Percentiles rank a stretch among this genome's conserved stretches.
Evolutionary conservation across 257 asterid species (phyloP).

Genomic region (Nemophila menziesii): DNA sequence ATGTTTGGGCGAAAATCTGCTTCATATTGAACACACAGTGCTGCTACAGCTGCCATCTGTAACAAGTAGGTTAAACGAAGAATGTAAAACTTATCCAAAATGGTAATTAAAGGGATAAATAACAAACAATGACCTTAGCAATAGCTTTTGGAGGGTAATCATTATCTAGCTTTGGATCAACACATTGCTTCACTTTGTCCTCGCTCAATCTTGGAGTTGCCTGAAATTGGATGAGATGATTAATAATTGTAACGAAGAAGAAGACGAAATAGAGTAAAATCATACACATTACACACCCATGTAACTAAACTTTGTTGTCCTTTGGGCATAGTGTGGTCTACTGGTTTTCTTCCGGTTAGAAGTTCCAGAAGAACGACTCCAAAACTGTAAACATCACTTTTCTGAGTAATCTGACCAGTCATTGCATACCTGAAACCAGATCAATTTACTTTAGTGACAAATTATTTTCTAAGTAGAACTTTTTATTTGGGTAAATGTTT

Average conservation of each 20-base stretch:
- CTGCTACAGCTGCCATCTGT: slow-evolving; percentile 98
- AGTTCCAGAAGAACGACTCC: slow-evolving; percentile 78
- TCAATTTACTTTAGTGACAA: background rate
- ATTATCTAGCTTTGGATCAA: slow-evolving; percentile 66
- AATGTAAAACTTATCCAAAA: background rate
- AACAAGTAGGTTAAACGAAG: background rate
- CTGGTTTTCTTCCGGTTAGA: slow-evolving; percentile 78
- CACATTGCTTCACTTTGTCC: slow-evolving; percentile 90
- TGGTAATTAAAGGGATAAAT: background rate
- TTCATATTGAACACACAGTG: slow-evolving; percentile 87
- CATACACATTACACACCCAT: slow-evolving; percentile 35
- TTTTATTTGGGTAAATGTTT: too few relatives aligned
- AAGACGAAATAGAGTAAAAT: background rate
- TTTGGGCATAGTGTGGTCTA: slow-evolving; percentile 93
- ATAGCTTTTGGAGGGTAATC: slow-evolving; percentile 77
- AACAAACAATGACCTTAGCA: slow-evolving; percentile 45
- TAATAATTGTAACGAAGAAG: slow-evolving; percentile 4
- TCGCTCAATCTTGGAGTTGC: slow-evolving; percentile 91
- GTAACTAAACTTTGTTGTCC: slow-evolving; percentile 90
- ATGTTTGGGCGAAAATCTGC: slow-evolving; percentile 92
- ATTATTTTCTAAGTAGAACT: too few relatives aligned
- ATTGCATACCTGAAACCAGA: slow-evolving; percentile 52
- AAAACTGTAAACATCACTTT: slow-evolving; percentile 84
- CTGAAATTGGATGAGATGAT: slow-evolving; percentile 18
- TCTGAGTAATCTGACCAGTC: slow-evolving; percentile 87